Conservation (phyloP, 805 yeast genomes). For the Komagataella ulmi region DNA sequence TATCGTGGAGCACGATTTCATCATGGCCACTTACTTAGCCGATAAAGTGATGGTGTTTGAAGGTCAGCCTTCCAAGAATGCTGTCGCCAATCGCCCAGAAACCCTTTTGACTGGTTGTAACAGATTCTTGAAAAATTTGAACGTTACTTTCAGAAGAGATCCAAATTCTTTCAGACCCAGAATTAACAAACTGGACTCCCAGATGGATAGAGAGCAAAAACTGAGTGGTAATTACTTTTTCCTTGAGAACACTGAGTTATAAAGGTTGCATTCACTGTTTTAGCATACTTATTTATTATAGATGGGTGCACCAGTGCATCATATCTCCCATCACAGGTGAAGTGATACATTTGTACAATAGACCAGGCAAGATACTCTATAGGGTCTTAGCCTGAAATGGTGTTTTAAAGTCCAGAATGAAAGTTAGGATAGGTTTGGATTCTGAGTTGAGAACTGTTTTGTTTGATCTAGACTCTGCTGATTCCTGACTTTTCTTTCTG, state of each 20-base stretch:
- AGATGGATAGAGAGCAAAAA: constrained; percentile 98
- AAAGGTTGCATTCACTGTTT: constrained; percentile 4
- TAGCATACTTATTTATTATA: not conserved
- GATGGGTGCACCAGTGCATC: not conserved
- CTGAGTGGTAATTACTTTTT: constrained; percentile 87
- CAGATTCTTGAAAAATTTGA: constrained; percentile 89
- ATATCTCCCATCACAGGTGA: not conserved
- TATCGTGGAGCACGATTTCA: constrained; percentile 98
- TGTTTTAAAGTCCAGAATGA: not conserved
- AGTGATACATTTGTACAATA: not conserved
- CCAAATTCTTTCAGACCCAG: constrained; percentile 98
- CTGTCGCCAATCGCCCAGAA: constrained; percentile 83
- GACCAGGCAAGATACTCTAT: not conserved
- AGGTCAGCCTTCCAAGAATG: constrained; percentile 81
- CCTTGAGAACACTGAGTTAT: constrained; percentile 55
- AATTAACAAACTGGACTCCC: constrained; percentile 94
- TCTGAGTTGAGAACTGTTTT: not conserved
- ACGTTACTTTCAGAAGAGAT: constrained; percentile 98
- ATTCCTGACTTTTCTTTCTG: not conserved
- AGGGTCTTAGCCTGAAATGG: not conserved
- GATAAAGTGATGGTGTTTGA: constrained; percentile 98
- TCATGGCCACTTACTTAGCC: constrained; percentile 98
- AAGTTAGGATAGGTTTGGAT: not conserved
- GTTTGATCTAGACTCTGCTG: not conserved
- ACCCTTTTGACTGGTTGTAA: constrained; percentile 94